Conservation (phyloP, 345 rosid species). For the Eucalyptus lansdowneana region DNA sequence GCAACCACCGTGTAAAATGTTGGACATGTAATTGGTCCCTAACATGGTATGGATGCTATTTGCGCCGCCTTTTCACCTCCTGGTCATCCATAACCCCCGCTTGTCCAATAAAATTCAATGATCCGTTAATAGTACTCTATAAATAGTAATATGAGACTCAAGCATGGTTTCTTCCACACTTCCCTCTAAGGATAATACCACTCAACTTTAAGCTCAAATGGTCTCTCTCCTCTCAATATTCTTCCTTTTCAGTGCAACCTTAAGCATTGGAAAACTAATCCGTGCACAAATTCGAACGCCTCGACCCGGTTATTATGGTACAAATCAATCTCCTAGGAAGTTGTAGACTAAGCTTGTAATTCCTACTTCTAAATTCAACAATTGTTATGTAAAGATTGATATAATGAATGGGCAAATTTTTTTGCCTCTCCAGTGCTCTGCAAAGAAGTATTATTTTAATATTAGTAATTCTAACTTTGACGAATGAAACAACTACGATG, state of each 20-base stretch:
- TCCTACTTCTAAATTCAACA: neutral
- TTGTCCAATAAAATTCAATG: neutral
- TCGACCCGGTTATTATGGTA: neutral
- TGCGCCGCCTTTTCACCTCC: neutral
- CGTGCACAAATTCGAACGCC: neutral
- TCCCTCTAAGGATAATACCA: neutral
- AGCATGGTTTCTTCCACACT: neutral
- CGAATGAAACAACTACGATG: neutral
- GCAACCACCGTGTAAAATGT: neutral
- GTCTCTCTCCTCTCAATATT: neutral
- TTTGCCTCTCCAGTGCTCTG: neutral
- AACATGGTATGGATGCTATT: neutral
- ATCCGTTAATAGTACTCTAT: too few relatives aligned
- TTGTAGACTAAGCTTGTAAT: neutral
- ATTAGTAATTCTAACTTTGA: neutral
- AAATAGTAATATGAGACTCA: neutral
- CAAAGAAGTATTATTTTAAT: neutral
- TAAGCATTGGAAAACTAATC: too few relatives aligned
- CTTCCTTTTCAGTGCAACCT: neutral
- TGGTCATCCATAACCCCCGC: neutral
- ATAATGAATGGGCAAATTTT: neutral
- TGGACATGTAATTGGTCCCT: neutral
- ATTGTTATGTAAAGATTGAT: neutral
- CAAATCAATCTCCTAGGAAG: neutral
- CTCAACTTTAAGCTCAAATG: neutral